These are phyloP conservation scores for Fusarium cicatricum DNA, from an alignment of 2,329 filamentous ascomycete species.

Conservation along the genomic window DNA sequence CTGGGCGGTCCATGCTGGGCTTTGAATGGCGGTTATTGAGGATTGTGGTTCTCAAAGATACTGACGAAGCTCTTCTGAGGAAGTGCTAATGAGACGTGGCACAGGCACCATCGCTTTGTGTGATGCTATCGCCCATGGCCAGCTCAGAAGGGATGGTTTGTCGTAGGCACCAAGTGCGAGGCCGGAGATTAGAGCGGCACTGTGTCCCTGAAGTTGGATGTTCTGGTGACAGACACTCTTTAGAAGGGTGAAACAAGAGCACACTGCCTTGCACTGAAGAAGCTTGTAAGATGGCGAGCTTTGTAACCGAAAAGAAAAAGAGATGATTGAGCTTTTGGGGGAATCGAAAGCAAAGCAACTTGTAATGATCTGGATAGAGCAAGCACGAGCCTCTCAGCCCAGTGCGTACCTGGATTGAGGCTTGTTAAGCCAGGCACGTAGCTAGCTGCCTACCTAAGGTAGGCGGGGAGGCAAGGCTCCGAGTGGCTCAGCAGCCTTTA, in stretches of 20 bases:
- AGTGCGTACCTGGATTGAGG: too few species aligned
- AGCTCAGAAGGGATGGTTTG: not conserved
- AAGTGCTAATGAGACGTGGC: not conserved
- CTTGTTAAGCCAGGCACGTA: not conserved
- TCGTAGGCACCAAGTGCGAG: conserved; percentile 12
- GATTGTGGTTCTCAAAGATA: too few species aligned
- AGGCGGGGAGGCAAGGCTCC: conserved; percentile 12
- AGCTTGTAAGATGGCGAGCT: not conserved
- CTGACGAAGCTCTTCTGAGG: too few species aligned
- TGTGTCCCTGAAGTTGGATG: not conserved
- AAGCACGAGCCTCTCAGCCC: not conserved
- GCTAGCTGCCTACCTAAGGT: not conserved
- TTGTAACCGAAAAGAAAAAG: too few species aligned
- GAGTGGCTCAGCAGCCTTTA: conserved; percentile 28
- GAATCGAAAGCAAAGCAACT: too few species aligned
- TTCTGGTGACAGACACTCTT: not conserved
- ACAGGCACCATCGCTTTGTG: not conserved
- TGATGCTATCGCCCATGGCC: not conserved
- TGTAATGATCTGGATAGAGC: not conserved
- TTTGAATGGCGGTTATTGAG: too few species aligned
- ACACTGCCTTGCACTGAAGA: not conserved
- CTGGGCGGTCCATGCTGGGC: conserved; percentile 41
- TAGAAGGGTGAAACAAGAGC: not conserved
- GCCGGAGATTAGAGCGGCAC: conserved; percentile 23
- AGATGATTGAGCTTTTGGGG: too few species aligned